Base-by-base conservation (phyloP, 148 eudicot genomes). In the Rheum nobile region DNA sequence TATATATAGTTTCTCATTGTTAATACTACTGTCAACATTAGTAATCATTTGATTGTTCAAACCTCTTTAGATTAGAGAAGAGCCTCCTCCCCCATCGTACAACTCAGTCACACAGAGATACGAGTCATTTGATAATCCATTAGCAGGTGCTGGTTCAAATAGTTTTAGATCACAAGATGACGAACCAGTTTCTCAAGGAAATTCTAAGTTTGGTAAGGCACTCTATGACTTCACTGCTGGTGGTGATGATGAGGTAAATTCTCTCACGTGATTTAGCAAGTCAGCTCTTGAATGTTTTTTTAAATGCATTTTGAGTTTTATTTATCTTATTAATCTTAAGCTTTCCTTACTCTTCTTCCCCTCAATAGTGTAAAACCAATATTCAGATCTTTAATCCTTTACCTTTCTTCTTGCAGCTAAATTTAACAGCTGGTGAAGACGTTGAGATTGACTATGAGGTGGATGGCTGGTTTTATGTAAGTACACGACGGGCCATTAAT, bases 381-480 rank as follows among this genome's bases (percentile, higher is more conserved):
- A 38, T 37, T 28, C 26, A 63, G 71, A 67, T 19, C 32, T 39
- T 50, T 69, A 10, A 35, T 59, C 8, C 41, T 13, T 34, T 31
- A 14, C 48, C 35, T n/a, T 29, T 59, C 44, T 80, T 82, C 57
- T 81, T 82, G 83, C 97, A 95, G 98, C 86, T 95, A 54, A 87
- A 84, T 83, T 81, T 95, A 71, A 90, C 92, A 42, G 97, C 97
- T 44, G 98, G 98, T 47, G 98, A 95, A 82, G 97, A 90, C 48
- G 81, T 95, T 34, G 92, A 87, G 77, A 95, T 91, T 57, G 93
- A 95, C 67, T 85, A 95, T 68, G 98, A 95, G 84, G 98, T 95
- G 67, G 98, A 95, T 73, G 98, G 98, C 77, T 95, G 98, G 98
- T 95, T 87, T 82, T 91, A 91, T 88, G 98, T 95, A 88, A 95